These are phyloP conservation scores for Xylona heveae DNA, from an alignment of 495 filamentous ascomycete species.

Conservation along the genomic window DNA sequence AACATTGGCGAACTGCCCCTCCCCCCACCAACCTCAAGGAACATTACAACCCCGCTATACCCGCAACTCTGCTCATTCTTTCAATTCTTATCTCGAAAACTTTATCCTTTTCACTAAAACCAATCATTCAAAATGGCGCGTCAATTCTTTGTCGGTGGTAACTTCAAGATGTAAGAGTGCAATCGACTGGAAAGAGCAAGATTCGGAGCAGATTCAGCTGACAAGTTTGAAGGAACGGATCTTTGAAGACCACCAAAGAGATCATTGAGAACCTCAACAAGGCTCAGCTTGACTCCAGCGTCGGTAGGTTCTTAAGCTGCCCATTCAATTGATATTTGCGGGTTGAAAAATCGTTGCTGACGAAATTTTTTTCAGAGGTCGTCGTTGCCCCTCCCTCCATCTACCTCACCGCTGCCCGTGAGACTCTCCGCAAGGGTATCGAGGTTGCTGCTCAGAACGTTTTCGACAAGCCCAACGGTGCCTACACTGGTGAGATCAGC, in stretches of 20 bases:
- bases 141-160: conserved; percentile 98
- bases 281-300: conserved; percentile 45
- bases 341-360: conserved; percentile 7
- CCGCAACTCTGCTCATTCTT: too few species aligned
- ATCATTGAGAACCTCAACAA: conserved; percentile 78
- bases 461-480: conserved; percentile 88
- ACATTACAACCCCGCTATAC: too few species aligned
- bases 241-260: conserved; percentile 57
- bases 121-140: conserved; percentile 45
- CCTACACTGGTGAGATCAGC: conserved; percentile 91
- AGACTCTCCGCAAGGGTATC: conserved; percentile 45
- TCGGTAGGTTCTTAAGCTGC: conserved; percentile 26
- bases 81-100: too few species aligned
- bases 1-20: too few species aligned
- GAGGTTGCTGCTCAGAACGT: conserved; percentile 87
- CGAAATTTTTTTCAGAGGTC: conserved; percentile 39
- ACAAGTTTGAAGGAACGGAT: conserved; percentile 56
- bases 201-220: too few species aligned
- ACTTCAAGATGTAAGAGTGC: conserved; percentile 86
- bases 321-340: conserved; percentile 1
- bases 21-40: too few species aligned
- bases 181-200: too few species aligned
- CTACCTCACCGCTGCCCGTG: conserved; percentile 70
- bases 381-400: conserved; percentile 80
- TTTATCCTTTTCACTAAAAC: too few species aligned